A percentile compares a stretch with the other conserved stretches of the same genome.
Conservation (phyloP, 2,329 filamentous ascomycete species). For the Colletotrichum brevisporum region DNA sequence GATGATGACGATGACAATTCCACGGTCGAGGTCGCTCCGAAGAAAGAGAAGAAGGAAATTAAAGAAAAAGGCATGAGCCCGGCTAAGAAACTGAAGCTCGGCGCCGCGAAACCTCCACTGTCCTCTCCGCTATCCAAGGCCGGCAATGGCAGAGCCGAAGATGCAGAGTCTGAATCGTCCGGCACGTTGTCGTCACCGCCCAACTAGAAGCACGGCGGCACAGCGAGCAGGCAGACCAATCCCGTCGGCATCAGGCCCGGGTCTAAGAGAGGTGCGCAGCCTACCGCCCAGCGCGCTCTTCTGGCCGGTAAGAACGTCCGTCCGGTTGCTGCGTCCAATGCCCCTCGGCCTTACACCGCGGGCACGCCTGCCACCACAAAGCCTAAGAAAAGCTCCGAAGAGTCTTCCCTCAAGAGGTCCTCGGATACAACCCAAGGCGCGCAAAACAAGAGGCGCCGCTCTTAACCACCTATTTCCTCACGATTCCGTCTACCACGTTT, state of each 20-base stretch:
- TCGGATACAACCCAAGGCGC: conserved; percentile 1
- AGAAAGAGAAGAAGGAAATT: conserved; percentile 53
- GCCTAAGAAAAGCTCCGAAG: too few species aligned
- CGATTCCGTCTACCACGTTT: conserved; percentile 16
- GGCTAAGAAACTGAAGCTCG: conserved; percentile 57
- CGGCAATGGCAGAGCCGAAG: conserved; percentile 58
- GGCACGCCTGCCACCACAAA: too few species aligned
- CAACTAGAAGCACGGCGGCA: conserved; percentile 29
- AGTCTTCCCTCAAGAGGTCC: neutral
- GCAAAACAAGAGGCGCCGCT: conserved; percentile 14
- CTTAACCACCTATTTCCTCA: neutral
- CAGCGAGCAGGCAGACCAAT: neutral
- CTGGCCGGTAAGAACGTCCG: too few species aligned
- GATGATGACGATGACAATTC: conserved; percentile 47
- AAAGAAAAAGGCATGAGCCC: conserved; percentile 54
- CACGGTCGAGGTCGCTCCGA: conserved; percentile 50
- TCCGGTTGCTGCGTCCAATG: neutral
- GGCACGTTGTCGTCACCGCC: conserved; percentile 70
- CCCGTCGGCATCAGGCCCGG: neutral
- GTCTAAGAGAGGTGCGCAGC: neutral
- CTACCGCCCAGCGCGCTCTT: neutral
- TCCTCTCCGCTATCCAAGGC: conserved; percentile 66
- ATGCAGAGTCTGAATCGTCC: conserved; percentile 69
- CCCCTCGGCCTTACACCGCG: too few species aligned
- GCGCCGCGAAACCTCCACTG: conserved; percentile 60